Evolutionary conservation across 1,284 basidiomycete genomes (phyloP).

Genomic region (Veloboletus limbatus): DNA sequence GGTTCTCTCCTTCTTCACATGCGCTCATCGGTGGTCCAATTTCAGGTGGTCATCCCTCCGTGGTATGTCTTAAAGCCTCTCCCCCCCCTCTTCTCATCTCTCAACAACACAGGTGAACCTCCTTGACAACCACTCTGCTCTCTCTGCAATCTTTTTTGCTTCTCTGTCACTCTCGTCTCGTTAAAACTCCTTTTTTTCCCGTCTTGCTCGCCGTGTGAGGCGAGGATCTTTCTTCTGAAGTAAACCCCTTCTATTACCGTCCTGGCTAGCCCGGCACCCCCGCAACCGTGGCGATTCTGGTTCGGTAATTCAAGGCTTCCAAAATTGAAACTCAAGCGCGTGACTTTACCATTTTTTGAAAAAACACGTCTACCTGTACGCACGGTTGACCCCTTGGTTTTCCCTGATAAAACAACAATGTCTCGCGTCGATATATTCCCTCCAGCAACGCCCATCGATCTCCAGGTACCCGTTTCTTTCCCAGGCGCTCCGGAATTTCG

Average conservation of each 20-base stretch:
- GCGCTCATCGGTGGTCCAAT: constrained; percentile 4
- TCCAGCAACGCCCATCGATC: constrained; percentile 45
- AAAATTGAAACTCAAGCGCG: constrained; percentile 25
- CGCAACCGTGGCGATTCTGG: constrained; percentile 67
- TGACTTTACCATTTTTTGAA: constrained; percentile 21
- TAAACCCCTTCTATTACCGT: constrained; percentile 49
- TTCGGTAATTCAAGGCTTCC: constrained; percentile 53
- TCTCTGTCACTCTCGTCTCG: constrained; percentile 16
- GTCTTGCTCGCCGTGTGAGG: constrained; percentile 64
- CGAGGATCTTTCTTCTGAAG: constrained; percentile 59
- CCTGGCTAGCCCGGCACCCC: constrained; percentile 63
- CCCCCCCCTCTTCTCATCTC: constrained; percentile 18
- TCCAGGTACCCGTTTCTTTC: constrained; percentile 26
- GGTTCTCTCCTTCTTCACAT: constrained; percentile 18
- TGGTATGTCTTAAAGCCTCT: constrained; percentile 46
- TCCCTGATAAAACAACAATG: constrained; percentile 42
- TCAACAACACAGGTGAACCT: constrained; percentile 66
- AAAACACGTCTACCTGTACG: constrained; percentile 28
- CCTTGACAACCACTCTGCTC: constrained; percentile 53
- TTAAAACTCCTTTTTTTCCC: constrained; percentile 21
- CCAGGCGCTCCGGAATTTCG: constrained; percentile 33
- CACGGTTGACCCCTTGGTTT: constrained; percentile 24
- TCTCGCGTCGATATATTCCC: constrained; percentile 58
- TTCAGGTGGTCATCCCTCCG: constrained; percentile 76
- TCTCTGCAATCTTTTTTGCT: constrained; percentile 18